Evolutionary conservation across 1,139 yeast genomes (phyloP).

Genomic region (Suhomyces panamericanus): DNA sequence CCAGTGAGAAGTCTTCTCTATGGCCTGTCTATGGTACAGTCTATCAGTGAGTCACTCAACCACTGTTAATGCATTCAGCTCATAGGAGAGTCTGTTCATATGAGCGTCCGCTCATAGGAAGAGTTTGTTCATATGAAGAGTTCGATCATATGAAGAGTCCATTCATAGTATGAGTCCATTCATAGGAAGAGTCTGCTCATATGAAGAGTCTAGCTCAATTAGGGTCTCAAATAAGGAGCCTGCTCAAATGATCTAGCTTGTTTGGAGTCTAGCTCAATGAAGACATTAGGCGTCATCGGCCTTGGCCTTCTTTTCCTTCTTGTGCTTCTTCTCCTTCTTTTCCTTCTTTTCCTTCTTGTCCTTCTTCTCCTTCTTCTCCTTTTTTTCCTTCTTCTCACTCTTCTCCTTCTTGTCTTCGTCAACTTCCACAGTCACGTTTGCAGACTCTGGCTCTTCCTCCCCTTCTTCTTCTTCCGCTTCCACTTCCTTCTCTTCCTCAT

Average conservation of each 20-base stretch:
- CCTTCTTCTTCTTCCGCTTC: constrained; percentile 18
- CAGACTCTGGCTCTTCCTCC: constrained; percentile 20
- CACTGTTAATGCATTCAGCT: neutral
- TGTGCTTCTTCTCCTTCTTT: constrained; percentile 20
- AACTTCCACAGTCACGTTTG: constrained; percentile 20
- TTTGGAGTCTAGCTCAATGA: neutral
- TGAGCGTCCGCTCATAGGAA: too few relatives aligned
- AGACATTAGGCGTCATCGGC: constrained; percentile 4
- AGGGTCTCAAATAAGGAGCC: too few relatives aligned
- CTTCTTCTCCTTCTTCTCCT: constrained; percentile 26
- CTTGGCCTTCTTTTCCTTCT: constrained; percentile 10
- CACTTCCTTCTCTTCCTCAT: constrained; percentile 18
- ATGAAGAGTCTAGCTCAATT: too few relatives aligned
- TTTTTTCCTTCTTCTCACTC: constrained; percentile 21
- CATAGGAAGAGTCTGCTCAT: too few relatives aligned
- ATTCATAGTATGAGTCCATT: too few relatives aligned
- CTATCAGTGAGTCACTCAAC: neutral
- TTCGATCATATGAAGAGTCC: too few relatives aligned
- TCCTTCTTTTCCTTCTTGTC: constrained; percentile 39
- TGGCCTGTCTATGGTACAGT: constrained; percentile 4
- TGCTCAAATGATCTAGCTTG: too few relatives aligned
- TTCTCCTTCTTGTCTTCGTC: constrained; percentile 23
- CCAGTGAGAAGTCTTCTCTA: neutral
- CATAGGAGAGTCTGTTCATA: neutral
- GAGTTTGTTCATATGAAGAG: too few relatives aligned